Evolutionary conservation across 768 basidiomycete species (phyloP).

Genomic region (Pluteus cervinus): DNA sequence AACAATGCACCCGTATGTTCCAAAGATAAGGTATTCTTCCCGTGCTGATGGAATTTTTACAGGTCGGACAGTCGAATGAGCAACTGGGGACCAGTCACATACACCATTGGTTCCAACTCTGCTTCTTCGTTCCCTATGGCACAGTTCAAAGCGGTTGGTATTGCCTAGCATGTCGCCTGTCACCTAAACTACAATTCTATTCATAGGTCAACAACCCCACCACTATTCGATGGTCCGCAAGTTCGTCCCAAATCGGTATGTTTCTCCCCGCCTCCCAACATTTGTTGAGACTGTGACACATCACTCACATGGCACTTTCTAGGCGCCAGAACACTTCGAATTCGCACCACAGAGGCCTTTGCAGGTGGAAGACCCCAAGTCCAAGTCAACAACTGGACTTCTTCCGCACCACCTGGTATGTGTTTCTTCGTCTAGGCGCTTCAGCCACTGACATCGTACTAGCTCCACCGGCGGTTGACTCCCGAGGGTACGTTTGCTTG

Average conservation of each 20-base stretch:
- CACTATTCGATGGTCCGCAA: constrained; percentile 34
- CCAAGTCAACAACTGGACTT: constrained; percentile 37
- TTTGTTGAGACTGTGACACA: not conserved
- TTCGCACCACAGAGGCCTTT: constrained; percentile 40
- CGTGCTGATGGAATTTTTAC: not conserved
- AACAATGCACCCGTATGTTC: constrained; percentile 40
- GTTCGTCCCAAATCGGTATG: constrained; percentile 35
- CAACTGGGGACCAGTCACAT: constrained; percentile 40
- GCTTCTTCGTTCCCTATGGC: constrained; percentile 43
- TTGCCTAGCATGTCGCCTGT: not conserved
- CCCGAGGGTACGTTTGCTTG: constrained; percentile 29
- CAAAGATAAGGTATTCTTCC: not conserved
- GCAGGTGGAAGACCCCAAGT: constrained; percentile 42
- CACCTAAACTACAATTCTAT: not conserved
- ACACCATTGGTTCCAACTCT: constrained; percentile 34
- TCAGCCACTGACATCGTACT: not conserved
- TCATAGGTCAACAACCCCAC: constrained; percentile 36
- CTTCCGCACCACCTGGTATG: constrained; percentile 31
- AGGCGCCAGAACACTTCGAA: constrained; percentile 41
- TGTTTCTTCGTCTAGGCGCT: not conserved
- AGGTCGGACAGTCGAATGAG: constrained; percentile 41
- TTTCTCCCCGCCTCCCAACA: not conserved
- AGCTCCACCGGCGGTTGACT: constrained; percentile 35
- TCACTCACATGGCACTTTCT: constrained; percentile 1
- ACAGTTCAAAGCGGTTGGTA: constrained; percentile 33